Evolutionary conservation across 23 red algal genomes (phyloP).

Genomic region (Gracilaria domingensis): DNA sequence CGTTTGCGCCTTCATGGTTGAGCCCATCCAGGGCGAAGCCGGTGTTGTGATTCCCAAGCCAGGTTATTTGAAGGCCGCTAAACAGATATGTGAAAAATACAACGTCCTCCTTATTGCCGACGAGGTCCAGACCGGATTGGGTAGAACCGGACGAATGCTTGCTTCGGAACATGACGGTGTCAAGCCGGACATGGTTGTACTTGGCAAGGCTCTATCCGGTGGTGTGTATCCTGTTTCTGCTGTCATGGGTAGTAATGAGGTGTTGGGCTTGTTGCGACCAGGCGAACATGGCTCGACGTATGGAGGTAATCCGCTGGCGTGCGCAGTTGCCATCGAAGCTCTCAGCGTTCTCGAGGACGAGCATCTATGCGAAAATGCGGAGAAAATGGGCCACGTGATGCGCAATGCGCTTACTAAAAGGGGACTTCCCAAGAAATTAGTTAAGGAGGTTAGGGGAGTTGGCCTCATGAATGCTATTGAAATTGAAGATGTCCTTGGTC

Average conservation of each 20-base stretch:
- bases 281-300: constrained; percentile 99
- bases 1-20: constrained; percentile 97
- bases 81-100: constrained; percentile 81
- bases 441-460: constrained; percentile 84
- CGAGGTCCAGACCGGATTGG: constrained; percentile 97
- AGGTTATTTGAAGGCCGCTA: constrained; percentile 81
- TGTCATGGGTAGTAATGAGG: constrained; percentile 84
- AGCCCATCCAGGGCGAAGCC: constrained; percentile 99
- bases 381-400: constrained; percentile 69
- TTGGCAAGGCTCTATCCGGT: constrained; percentile 95
- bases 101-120: constrained; percentile 95
- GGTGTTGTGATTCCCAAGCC: constrained; percentile 90
- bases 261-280: constrained; percentile 76
- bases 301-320: constrained; percentile 97
- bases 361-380: constrained; percentile 68
- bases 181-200: constrained; percentile 90
- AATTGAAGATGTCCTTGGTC: constrained; percentile 62
- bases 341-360: constrained; percentile 93
- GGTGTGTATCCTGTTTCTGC: constrained; percentile 95
- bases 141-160: constrained; percentile 91
- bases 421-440: constrained; percentile 7
- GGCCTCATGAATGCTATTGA: constrained; percentile 88
- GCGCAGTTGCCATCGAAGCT: constrained; percentile 84
- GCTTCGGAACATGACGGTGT: constrained; percentile 85
- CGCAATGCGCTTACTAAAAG: constrained; percentile 57